Conservation (phyloP, 2,329 filamentous ascomycete genomes). For the Alternaria sp. region DNA sequence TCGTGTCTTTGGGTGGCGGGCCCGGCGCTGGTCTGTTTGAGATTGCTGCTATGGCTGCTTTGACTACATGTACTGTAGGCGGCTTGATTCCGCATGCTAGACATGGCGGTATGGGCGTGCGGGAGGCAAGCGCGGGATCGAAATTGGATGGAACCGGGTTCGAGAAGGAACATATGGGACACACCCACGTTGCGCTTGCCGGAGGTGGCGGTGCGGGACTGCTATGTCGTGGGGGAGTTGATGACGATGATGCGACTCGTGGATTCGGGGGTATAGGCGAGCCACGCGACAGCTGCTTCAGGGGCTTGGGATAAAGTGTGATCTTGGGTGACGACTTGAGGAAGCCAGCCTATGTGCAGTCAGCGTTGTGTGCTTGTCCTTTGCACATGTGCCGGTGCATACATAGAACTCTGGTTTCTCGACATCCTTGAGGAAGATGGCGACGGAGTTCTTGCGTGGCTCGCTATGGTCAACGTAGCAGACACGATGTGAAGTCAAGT, state of each 20-base stretch:
- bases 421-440: constrained; percentile 87
- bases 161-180: constrained; percentile 93
- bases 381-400: constrained; percentile 3
- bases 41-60: constrained; percentile 82
- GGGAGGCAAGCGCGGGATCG: constrained; percentile 79
- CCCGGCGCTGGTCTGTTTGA: constrained; percentile 60
- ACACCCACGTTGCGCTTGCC: constrained; percentile 85
- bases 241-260: constrained; percentile 35
- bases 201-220: constrained; percentile 57
- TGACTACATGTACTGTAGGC: constrained; percentile 79
- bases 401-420: constrained; percentile 80
- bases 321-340: constrained; percentile 95
- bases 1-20: constrained; percentile 44
- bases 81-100: constrained; percentile 95
- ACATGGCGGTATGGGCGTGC: constrained; percentile 85
- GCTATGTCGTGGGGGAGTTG: constrained; percentile 46
- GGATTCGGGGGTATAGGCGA: constrained; percentile 57
- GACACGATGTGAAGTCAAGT: constrained; percentile 91
- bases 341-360: constrained; percentile 74
- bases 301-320: constrained; percentile 82
- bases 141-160: constrained; percentile 95
- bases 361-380: constrained; percentile 14
- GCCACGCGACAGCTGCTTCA: constrained; percentile 68
- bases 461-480: constrained; percentile 94
- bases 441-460: constrained; percentile 82